Evolutionary conservation across 2,329 filamentous ascomycete species (phyloP).

Genomic region (Ploettnerulaceae sp.): DNA sequence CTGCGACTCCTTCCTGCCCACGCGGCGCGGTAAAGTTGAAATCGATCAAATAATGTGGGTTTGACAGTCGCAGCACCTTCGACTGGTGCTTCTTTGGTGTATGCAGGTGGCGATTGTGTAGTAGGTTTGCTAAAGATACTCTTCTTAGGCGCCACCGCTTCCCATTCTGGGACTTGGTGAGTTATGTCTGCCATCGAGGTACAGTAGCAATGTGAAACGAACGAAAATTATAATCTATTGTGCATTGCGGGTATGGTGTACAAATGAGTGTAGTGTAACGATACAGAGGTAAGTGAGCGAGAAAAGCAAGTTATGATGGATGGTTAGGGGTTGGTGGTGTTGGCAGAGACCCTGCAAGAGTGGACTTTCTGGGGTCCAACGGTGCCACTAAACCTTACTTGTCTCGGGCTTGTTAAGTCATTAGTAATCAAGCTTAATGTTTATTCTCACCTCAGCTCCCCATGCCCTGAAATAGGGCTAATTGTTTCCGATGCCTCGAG

Average conservation of each 20-base stretch:
- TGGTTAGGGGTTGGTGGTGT: background rate
- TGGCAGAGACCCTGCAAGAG: conserved; percentile 11
- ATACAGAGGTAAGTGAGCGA: conserved; percentile 1
- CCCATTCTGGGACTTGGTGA: conserved; percentile 28
- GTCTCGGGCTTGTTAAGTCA: background rate
- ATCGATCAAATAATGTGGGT: conserved; percentile 11
- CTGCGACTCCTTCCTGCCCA: conserved; percentile 16
- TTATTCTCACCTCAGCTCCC: background rate
- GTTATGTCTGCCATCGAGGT: conserved; percentile 13
- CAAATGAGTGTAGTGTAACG: conserved; percentile 19
- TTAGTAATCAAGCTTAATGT: background rate
- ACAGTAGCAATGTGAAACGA: background rate
- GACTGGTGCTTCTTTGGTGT: conserved; percentile 6
- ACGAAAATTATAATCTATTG: conserved; percentile 1
- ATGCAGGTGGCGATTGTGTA: conserved; percentile 3
- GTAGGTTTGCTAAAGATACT: conserved; percentile 16
- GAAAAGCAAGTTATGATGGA: background rate
- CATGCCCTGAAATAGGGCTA: too few species aligned
- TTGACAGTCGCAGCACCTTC: conserved; percentile 9
- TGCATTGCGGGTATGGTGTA: conserved; percentile 5
- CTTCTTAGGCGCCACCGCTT: conserved; percentile 21
- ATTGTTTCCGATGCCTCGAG: too few species aligned
- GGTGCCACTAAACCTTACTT: background rate
- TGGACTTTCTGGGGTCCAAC: conserved; percentile 4
- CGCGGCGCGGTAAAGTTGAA: conserved; percentile 9